Percentiles rank a stretch among this genome's conserved stretches.
phyloP scores from a whole-genome alignment of 1,284 basidiomycete genomes.

The Grifola frondosa region DNA sequence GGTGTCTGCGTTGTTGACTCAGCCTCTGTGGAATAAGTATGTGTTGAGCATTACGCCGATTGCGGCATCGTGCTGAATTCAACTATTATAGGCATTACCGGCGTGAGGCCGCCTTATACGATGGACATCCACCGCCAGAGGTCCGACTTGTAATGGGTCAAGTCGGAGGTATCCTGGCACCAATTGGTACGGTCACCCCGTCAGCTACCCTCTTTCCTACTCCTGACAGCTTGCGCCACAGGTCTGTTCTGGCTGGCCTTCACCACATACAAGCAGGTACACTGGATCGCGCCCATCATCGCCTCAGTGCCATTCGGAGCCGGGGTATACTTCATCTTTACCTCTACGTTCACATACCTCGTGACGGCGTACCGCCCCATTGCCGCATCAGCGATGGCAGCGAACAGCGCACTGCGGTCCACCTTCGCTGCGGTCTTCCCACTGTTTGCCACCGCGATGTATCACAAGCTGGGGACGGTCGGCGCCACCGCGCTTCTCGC shows the following conservation, averaged over 20 bases:
- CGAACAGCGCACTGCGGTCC: constrained; percentile 67
- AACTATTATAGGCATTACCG: constrained; percentile 29
- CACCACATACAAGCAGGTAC: constrained; percentile 64
- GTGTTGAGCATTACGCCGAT: constrained; percentile 8
- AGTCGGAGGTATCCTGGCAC: constrained; percentile 66
- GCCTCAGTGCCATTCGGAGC: constrained; percentile 61
- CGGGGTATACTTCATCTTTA: constrained; percentile 62
- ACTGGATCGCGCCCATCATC: constrained; percentile 73
- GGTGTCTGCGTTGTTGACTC: constrained; percentile 50
- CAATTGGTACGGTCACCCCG: constrained; percentile 38
- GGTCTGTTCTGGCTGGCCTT: constrained; percentile 74
- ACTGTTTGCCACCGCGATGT: constrained; percentile 65
- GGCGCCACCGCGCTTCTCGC: constrained; percentile 78
- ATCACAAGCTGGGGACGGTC: constrained; percentile 59
- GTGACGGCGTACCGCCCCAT: constrained; percentile 75
- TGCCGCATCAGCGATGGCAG: constrained; percentile 75
- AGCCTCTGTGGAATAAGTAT: constrained; percentile 67
- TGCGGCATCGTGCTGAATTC: constrained; percentile 10
- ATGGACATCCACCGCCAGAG: constrained; percentile 67
- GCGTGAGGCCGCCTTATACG: constrained; percentile 30
- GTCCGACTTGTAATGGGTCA: constrained; percentile 65
- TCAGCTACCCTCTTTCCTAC: too few species aligned
- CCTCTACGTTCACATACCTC: constrained; percentile 70
- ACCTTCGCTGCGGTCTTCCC: constrained; percentile 74
- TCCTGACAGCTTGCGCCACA: constrained; percentile 17